phyloP scores from a whole-genome alignment of 331 rosid genomes.

The Phaseolus coccineus region DNA sequence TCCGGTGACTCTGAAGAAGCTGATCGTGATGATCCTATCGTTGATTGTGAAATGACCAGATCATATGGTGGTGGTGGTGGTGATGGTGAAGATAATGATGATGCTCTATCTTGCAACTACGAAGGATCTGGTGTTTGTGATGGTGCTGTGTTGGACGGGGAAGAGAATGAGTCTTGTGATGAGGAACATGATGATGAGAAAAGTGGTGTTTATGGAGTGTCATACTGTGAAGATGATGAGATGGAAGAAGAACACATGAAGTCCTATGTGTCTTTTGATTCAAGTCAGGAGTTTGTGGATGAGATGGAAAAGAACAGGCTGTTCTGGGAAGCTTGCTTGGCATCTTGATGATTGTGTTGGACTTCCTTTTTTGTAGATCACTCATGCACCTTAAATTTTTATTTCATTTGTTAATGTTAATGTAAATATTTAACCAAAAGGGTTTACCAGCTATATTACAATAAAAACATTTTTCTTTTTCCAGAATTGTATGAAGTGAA shows the following conservation, averaged over 20 bases:
- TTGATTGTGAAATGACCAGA: not conserved
- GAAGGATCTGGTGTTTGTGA: constrained; percentile 44
- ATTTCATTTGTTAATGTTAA: constrained; percentile 29
- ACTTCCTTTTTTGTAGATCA: not conserved
- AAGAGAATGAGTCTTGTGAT: constrained; percentile 8
- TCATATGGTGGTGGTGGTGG: not conserved
- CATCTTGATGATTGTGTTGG: constrained; percentile 33
- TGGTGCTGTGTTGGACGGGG: constrained; percentile 16
- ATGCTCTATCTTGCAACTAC: constrained; percentile 53
- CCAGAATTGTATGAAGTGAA: not conserved
- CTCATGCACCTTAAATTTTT: no score
- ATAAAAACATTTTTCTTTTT: not conserved
- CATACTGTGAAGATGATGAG: constrained; percentile 50
- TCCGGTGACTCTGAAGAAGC: constrained; percentile 78
- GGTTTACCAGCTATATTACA: not conserved
- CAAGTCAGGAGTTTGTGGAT: constrained; percentile 43
- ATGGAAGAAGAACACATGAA: constrained; percentile 38
- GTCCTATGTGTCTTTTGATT: constrained; percentile 42
- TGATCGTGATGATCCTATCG: constrained; percentile 21
- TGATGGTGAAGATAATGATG: constrained; percentile 14
- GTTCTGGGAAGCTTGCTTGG: constrained; percentile 64
- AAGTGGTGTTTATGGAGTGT: constrained; percentile 29
- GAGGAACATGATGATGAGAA: not conserved
- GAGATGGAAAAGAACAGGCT: constrained; percentile 57
- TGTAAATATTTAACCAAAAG: constrained; percentile 32